Percentiles rank a stretch among this genome's conserved stretches.
Evolutionary conservation across 441 rosid species (phyloP).

Genomic region (Gossypium trilobum): DNA sequence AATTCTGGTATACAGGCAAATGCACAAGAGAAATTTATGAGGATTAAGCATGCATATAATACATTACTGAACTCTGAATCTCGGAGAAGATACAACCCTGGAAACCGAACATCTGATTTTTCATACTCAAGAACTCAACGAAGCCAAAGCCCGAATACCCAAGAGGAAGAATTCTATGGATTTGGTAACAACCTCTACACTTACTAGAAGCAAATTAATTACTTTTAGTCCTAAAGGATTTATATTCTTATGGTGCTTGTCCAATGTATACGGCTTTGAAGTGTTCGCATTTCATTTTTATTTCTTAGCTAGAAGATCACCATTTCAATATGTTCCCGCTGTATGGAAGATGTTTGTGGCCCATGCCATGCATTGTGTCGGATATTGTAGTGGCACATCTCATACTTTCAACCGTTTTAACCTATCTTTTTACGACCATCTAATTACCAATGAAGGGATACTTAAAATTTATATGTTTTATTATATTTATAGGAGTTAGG

Average conservation of each 20-base stretch:
- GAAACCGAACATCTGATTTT: conserved; percentile 46
- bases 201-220: conserved; percentile 1
- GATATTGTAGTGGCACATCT: background rate
- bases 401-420: background rate
- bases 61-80: conserved; percentile 66
- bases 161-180: conserved; percentile 78
- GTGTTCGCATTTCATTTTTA: background rate
- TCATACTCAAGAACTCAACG: conserved; percentile 44
- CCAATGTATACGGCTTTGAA: background rate
- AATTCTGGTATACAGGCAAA: conserved; percentile 44
- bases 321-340: background rate
- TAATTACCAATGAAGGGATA: background rate
- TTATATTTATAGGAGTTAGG: conserved; percentile 16
- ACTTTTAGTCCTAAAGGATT: background rate
- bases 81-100: conserved; percentile 41
- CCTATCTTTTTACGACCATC: background rate
- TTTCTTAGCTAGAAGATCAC: background rate
- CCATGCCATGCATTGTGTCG: background rate
- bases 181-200: conserved; percentile 45
- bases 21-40: conserved; percentile 87
- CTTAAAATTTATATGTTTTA: background rate
- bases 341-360: background rate
- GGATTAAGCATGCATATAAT: conserved; percentile 83
- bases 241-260: background rate
- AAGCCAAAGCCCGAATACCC: conserved; percentile 24